phyloP scores from a whole-genome alignment of 768 basidiomycete species.

The Sistotremastrum suecicum region DNA sequence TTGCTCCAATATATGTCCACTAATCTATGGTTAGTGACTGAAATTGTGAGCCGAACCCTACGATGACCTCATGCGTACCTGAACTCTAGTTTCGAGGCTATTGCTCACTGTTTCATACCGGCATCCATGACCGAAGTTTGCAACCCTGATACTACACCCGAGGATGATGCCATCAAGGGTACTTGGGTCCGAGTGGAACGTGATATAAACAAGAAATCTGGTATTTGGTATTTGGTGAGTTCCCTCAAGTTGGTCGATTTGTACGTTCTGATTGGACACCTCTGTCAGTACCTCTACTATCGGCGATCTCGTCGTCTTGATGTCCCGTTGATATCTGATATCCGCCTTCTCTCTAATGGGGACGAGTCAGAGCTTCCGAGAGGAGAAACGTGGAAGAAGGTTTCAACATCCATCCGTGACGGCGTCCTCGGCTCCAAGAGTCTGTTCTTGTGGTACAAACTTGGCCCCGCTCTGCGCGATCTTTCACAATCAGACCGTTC shows the following conservation, averaged over 20 bases:
- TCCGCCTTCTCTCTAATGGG: conserved; percentile 46
- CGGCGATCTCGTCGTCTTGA: conserved; percentile 75
- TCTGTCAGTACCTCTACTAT: conserved; percentile 53
- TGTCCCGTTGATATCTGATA: conserved; percentile 61
- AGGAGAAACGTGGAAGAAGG: conserved; percentile 50
- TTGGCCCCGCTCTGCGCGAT: conserved; percentile 46
- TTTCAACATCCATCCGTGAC: conserved; percentile 43
- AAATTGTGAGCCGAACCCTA: too few species aligned
- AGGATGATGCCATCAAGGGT: conserved; percentile 62
- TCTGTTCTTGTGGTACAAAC: conserved; percentile 68
- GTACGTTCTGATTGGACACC: conserved; percentile 3
- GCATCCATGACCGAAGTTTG: conserved; percentile 51
- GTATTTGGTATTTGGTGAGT: neutral
- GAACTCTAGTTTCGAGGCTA: conserved; percentile 57
- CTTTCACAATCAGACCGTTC: conserved; percentile 33
- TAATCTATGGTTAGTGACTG: conserved; percentile 1
- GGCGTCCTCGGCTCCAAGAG: conserved; percentile 44
- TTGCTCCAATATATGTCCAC: neutral
- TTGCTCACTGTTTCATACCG: conserved; percentile 52
- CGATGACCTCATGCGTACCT: neutral
- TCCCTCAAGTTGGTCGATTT: neutral
- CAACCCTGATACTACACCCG: conserved; percentile 48
- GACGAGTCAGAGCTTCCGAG: conserved; percentile 30
- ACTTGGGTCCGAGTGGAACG: conserved; percentile 84
- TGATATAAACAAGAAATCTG: conserved; percentile 52